These are phyloP conservation scores for Fraxinus quadrangulata DNA, from an alignment of 257 asterid species.

Conservation along the genomic window DNA sequence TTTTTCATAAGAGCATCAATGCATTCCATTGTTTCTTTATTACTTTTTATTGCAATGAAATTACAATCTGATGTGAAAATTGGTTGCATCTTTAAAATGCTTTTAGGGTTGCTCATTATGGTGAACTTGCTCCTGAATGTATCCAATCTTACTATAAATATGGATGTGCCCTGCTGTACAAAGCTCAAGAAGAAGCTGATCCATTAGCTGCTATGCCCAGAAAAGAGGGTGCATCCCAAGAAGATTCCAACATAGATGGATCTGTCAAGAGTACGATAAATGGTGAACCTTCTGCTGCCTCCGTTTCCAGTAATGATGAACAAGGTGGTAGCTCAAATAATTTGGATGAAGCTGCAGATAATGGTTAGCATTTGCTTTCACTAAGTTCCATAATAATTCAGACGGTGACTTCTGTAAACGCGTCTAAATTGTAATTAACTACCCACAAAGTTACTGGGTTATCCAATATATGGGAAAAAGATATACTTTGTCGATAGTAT, in stretches of 20 bases:
- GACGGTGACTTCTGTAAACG: not conserved
- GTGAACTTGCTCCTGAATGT: slow-evolving; percentile 94
- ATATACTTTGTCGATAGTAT: not conserved
- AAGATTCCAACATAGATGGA: slow-evolving; percentile 55
- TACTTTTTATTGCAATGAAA: not conserved
- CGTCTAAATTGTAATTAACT: not conserved
- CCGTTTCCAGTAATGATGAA: slow-evolving; percentile 46
- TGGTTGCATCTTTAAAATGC: not conserved
- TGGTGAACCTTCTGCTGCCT: slow-evolving; percentile 62
- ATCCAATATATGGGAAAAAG: slow-evolving; percentile 1
- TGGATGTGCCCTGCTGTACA: slow-evolving; percentile 66
- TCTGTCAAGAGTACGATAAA: slow-evolving; percentile 49
- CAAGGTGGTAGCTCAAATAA: slow-evolving; percentile 45
- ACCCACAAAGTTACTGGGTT: not conserved
- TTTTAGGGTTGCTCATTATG: slow-evolving; percentile 69
- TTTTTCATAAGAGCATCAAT: not conserved
- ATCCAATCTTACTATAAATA: slow-evolving; percentile 78
- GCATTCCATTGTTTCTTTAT: not conserved
- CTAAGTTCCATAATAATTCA: slow-evolving; percentile 2
- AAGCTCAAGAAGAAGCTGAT: slow-evolving; percentile 92
- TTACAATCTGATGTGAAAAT: not conserved
- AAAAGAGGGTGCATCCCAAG: slow-evolving; percentile 57
- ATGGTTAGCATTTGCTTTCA: slow-evolving; percentile 40
- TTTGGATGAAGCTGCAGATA: slow-evolving; percentile 36
- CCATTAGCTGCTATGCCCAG: slow-evolving; percentile 82